Evolutionary conservation across 108 stramenopile species (phyloP), one percentile per base, ranked within the genome.

Genomic region (Licmophora abbreviata): DNA sequence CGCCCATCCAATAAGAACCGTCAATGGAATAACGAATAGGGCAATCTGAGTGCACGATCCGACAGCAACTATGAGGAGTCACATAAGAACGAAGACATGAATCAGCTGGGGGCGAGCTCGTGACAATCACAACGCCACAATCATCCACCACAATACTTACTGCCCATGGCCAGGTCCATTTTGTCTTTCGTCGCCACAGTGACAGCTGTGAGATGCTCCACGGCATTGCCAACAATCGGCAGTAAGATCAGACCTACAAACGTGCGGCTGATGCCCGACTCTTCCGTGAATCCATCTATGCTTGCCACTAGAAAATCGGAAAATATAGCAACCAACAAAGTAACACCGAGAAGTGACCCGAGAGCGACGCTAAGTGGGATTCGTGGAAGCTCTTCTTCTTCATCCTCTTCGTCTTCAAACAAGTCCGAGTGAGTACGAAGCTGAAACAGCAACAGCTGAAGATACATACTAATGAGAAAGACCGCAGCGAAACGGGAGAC

Each of bases 151-250:
- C 22, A 29, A 32, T 14, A 62, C 79, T 44, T 61, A 80, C 74
- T 72, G 21, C 88, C 93, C 54, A 96, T 70, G 48, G 89, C 74
- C 32, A 96, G 65, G 74, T 93, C 92, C 90, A 94, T 86, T 57
- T 94, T 93, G 52, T 91, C 63, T 72, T 96, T 96, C 69, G 81
- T 79, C 17, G 95, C 97, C 15, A 95, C 93, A 2, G 89, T 81
- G 33, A 98, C 81, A 17, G 93, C 91, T 7, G 85, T 88, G 20
- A 88, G 72, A 48, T 94, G 95, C 52, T 94, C 93, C 2, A 91
- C 95, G 22, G 93, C 95, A 66, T 94, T 94, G 27, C 95, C 95
- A 10, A 96, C 89, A 22, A 96, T 84, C 2, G 95, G 95, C 1
- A 96, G 49, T 44, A 96, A 73, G 43, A 96, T 91, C 6, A 93